phyloP scores from a whole-genome alignment of 768 basidiomycete species.

The Russula abietina region DNA sequence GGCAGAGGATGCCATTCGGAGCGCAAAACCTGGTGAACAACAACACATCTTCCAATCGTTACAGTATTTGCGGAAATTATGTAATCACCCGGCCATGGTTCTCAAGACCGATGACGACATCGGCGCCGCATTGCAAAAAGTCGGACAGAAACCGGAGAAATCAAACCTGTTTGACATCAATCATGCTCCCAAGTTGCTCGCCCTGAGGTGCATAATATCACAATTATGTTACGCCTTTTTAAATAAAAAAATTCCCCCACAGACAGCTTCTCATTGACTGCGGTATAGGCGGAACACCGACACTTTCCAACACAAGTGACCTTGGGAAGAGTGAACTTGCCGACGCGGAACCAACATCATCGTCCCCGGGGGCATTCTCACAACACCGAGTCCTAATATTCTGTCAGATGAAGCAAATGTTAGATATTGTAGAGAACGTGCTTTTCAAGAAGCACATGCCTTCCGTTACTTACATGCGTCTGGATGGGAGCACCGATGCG shows the following conservation, averaged over 20 bases:
- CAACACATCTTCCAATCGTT: conserved; percentile 95
- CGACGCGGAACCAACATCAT: conserved; percentile 47
- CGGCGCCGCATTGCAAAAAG: conserved; percentile 49
- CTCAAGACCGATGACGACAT: conserved; percentile 64
- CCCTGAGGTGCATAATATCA: conserved; percentile 60
- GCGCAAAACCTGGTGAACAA: conserved; percentile 44
- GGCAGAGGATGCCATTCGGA: conserved; percentile 58
- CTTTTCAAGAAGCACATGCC: conserved; percentile 92
- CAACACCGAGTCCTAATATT: conserved; percentile 99
- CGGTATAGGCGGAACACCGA: conserved; percentile 64
- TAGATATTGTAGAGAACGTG: conserved; percentile 93
- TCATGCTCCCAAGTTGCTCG: conserved; percentile 90
- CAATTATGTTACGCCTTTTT: conserved; percentile 9
- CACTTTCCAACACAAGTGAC: conserved; percentile 41
- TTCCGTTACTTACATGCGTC: conserved; percentile 94
- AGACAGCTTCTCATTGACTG: conserved; percentile 94
- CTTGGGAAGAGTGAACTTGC: conserved; percentile 60
- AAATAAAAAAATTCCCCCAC: not conserved
- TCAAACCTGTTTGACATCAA: conserved; percentile 67
- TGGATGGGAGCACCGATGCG: conserved; percentile 89
- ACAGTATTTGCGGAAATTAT: conserved; percentile 94
- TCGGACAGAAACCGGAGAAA: conserved; percentile 39
- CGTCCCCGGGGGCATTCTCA: conserved; percentile 52
- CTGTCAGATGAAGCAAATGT: conserved; percentile 99
- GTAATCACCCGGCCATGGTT: conserved; percentile 94